A percentile compares a stretch with the other conserved stretches of the same genome.
Evolutionary conservation across 176 grass and related monocot species (phyloP).

Genomic region (Secale cereale): DNA sequence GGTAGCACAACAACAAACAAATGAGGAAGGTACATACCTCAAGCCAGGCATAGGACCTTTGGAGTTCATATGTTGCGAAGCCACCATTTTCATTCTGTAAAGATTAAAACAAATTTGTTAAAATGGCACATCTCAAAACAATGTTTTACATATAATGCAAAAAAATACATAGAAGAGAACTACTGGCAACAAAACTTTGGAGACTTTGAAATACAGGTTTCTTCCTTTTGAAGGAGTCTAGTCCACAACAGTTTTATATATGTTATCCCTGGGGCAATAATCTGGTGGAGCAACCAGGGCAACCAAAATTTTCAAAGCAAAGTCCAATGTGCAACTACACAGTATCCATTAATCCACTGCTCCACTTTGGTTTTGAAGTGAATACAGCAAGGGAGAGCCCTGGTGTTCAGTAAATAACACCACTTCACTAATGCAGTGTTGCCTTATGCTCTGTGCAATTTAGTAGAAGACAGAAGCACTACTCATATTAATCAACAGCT

Average conservation of each 20-base stretch:
- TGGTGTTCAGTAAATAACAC: not conserved
- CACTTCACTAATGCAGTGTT: not conserved
- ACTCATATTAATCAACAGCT: not conserved
- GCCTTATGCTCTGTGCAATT: not conserved
- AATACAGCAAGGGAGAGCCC: not conserved
- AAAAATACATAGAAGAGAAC: slow-evolving; percentile 22
- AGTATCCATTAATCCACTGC: not conserved
- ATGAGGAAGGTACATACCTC: slow-evolving; percentile 51
- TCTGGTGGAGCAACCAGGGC: not conserved
- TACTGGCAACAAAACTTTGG: slow-evolving; percentile 13
- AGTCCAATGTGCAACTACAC: not conserved
- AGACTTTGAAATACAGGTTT: not conserved
- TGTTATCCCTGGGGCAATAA: not conserved
- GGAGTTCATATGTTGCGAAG: slow-evolving; percentile 88
- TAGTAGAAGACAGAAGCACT: slow-evolving; percentile 8
- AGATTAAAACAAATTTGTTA: slow-evolving; percentile 27
- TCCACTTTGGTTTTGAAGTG: not conserved
- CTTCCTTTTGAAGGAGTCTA: not conserved
- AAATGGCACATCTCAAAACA: not conserved
- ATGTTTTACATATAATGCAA: slow-evolving; percentile 13
- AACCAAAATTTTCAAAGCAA: not conserved
- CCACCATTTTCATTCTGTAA: slow-evolving; percentile 85
- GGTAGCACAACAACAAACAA: not conserved
- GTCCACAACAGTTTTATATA: not conserved
- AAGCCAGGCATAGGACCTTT: slow-evolving; percentile 88